These are phyloP conservation scores for Penicillium egyptiacum DNA, from an alignment of 495 filamentous ascomycete species.

Conservation along the genomic window DNA sequence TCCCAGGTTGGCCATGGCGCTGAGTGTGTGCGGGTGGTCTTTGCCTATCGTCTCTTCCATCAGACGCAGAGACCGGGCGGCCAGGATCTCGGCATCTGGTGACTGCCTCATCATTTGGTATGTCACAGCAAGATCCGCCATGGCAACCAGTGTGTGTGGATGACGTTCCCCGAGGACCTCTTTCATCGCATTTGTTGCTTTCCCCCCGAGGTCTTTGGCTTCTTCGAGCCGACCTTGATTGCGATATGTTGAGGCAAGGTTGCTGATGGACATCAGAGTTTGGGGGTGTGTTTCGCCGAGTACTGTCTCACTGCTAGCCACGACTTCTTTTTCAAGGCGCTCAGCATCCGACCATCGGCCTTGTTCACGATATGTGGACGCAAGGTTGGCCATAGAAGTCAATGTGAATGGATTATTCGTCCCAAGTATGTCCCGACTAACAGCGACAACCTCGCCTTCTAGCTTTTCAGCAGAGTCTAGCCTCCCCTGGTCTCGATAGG, in stretches of 20 bases:
- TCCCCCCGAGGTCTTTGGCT: constrained; percentile 29
- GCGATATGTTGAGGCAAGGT: constrained; percentile 32
- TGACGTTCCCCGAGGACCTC: constrained; percentile 35
- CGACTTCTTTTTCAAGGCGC: constrained; percentile 25
- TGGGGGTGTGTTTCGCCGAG: constrained; percentile 34
- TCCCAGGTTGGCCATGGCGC: constrained; percentile 22
- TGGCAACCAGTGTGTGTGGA: constrained; percentile 36
- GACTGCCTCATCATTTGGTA: constrained; percentile 26
- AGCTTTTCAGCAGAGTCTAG: constrained; percentile 33
- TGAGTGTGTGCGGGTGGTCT: constrained; percentile 34
- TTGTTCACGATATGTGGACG: constrained; percentile 23
- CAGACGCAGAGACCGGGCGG: constrained; percentile 18
- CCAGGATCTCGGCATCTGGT: constrained; percentile 27
- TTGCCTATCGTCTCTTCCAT: constrained; percentile 29
- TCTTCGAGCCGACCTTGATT: constrained; percentile 34
- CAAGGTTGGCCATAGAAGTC: constrained; percentile 26
- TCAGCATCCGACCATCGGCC: constrained; percentile 25
- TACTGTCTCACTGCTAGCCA: constrained; percentile 21
- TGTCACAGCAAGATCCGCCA: constrained; percentile 25
- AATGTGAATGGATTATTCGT: constrained; percentile 24
- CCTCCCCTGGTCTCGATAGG: constrained; percentile 27
- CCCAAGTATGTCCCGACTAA: constrained; percentile 22
- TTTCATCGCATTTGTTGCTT: constrained; percentile 21
- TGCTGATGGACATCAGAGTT: constrained; percentile 32
- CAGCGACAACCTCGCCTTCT: constrained; percentile 32